phyloP scores from a whole-genome alignment of 2,329 filamentous ascomycete genomes.

The Colletotrichum coccodes region DNA sequence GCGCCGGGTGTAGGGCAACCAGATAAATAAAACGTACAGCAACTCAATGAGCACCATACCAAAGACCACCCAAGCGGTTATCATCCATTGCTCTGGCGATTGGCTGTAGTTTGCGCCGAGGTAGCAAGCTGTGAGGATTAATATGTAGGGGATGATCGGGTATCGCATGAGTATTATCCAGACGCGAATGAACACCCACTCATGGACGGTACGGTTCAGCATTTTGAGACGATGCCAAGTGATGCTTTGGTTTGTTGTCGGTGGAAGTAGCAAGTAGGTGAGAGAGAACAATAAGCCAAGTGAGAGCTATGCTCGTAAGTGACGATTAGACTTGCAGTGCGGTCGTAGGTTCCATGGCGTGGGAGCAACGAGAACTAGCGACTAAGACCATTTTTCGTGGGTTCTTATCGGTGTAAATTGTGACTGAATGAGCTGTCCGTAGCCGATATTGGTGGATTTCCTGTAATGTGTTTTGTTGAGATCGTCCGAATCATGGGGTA shows the following conservation, averaged over 20 bases:
- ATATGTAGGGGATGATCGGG: constrained; percentile 55
- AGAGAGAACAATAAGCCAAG: background rate
- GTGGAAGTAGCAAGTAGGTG: background rate
- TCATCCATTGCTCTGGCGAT: constrained; percentile 40
- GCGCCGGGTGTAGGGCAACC: constrained; percentile 51
- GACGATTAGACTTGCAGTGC: background rate
- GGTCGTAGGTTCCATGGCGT: background rate
- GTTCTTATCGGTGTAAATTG: background rate
- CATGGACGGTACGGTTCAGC: constrained; percentile 23
- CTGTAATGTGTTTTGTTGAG: constrained; percentile 7
- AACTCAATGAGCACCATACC: constrained; percentile 47
- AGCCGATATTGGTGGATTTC: background rate
- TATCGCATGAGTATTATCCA: constrained; percentile 61
- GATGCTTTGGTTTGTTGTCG: background rate
- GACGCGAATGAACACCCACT: constrained; percentile 51
- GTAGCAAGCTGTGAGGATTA: constrained; percentile 39
- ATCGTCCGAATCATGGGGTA: background rate
- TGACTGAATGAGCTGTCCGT: background rate
- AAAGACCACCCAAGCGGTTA: constrained; percentile 13
- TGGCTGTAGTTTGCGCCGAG: constrained; percentile 27
- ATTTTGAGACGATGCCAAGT: background rate
- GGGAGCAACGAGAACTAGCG: background rate
- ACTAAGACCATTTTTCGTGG: background rate
- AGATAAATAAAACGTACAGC: constrained; percentile 53
- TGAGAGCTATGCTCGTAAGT: background rate